Evolutionary conservation across 495 filamentous ascomycete genomes (phyloP).

Genomic region (Achaetomiella virescens): DNA sequence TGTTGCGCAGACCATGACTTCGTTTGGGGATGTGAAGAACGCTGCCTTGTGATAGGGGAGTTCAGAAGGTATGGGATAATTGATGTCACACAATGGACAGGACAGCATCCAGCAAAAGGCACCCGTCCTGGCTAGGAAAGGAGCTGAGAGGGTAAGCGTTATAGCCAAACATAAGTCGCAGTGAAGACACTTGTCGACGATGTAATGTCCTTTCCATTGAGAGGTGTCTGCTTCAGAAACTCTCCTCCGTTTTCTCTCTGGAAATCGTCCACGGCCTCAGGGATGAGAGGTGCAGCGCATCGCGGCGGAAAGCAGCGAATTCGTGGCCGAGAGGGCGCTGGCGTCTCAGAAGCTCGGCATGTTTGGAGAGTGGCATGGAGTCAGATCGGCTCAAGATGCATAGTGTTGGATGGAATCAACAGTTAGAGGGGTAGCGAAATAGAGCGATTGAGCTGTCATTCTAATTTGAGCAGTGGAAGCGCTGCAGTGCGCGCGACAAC

Average conservation of each 20-base stretch:
- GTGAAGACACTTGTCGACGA: constrained; percentile 3
- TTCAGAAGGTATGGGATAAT: constrained; percentile 3
- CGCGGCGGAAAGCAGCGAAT: too few species aligned
- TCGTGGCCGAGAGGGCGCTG: too few species aligned
- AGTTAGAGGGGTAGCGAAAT: too few species aligned
- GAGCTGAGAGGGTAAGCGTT: neutral
- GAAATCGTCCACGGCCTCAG: neutral
- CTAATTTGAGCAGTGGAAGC: too few species aligned
- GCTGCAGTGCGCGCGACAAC: too few species aligned
- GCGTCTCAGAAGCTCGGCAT: too few species aligned
- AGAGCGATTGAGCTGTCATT: too few species aligned
- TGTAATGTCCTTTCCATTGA: constrained; percentile 6
- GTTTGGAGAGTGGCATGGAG: too few species aligned
- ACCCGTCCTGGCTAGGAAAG: constrained; percentile 1
- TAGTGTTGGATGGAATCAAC: too few species aligned
- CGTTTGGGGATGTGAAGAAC: neutral
- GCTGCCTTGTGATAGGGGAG: constrained; percentile 3
- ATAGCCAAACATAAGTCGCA: neutral
- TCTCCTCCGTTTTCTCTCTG: neutral
- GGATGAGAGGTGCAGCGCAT: neutral
- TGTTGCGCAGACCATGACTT: constrained; percentile 6
- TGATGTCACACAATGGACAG: neutral
- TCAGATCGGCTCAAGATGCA: too few species aligned
- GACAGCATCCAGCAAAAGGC: neutral
- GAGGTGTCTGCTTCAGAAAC: constrained; percentile 1